A percentile compares a stretch with the other conserved stretches of the same genome.
These are phyloP conservation scores for Kandelia obovata DNA, from an alignment of 345 rosid species.

Conservation along the genomic window DNA sequence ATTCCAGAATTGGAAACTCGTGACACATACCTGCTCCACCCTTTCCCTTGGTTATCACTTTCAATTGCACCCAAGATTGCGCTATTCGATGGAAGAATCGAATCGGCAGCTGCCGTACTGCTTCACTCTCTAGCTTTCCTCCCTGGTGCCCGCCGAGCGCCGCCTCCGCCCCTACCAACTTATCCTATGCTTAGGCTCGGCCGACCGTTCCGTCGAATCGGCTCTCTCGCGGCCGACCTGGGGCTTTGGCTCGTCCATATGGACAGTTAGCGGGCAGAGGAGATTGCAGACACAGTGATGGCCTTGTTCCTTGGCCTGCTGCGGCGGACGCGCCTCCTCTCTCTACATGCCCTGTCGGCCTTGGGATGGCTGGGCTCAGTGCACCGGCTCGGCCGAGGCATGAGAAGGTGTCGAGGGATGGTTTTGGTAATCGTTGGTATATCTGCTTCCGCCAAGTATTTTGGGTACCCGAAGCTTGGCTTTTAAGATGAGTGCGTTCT, in stretches of 20 bases:
- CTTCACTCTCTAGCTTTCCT: constrained; percentile 92
- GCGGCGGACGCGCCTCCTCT: constrained; percentile 81
- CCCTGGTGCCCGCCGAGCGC: constrained; percentile 98
- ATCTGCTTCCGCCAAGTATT: constrained; percentile 74
- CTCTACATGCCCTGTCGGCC: constrained; percentile 80
- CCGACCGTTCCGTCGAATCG: constrained; percentile 90
- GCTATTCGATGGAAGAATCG: constrained; percentile 78
- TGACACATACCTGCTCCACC: constrained; percentile 29
- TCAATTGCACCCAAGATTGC: constrained; percentile 92
- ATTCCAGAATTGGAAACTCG: no score
- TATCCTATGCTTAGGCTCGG: constrained; percentile 87
- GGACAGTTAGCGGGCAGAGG: constrained; percentile 88
- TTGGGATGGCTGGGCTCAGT: constrained; percentile 95
- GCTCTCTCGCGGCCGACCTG: constrained; percentile 77
- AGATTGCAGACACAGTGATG: constrained; percentile 97
- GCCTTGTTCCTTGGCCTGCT: constrained; percentile 94
- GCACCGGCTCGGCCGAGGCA: constrained; percentile 92
- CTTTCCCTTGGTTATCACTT: constrained; percentile 65
- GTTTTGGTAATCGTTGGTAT: constrained; percentile 92
- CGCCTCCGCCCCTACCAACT: constrained; percentile 96
- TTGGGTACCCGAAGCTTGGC: constrained; percentile 88
- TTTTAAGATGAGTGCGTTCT: constrained; percentile 93
- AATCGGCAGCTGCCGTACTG: constrained; percentile 83
- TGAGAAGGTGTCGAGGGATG: constrained; percentile 95
- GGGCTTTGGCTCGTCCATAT: constrained; percentile 92